Base-by-base conservation (phyloP, 1,139 yeast species). In the Nakaseomyces nivariensis region DNA sequence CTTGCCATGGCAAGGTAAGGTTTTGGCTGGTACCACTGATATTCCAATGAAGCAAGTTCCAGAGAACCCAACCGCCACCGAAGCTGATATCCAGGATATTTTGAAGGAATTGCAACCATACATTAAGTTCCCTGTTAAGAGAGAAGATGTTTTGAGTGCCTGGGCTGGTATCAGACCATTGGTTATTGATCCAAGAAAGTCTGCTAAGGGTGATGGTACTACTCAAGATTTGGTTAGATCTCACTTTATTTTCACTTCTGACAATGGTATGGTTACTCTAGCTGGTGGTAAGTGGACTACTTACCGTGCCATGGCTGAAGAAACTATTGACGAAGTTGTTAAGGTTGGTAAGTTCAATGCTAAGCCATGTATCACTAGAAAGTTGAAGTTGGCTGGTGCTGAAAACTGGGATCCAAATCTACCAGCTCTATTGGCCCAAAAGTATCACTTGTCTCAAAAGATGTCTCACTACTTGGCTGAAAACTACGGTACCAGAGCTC, bases 281-380 rank as follows among this genome's bases (percentile, higher is more conserved):
- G 85, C 96, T 31, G 97, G 97, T 63, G 97, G 97, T 69, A 90
- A 90, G 72, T 90, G 97, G 97, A 90, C 97, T 51, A 90, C 97
- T 41, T 90, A 89, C 73, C 79, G 97, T 72, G 96, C 88, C 72
- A 90, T 90, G 97, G 96, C 97, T 37, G 82, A 89, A 72, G 96
- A 90, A 72, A 87, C 96, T 46, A 83, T 90, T 48, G 85, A 87
- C 68, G 81, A 80, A 58, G 79, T 87, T 52, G 75, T 87, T 50
- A 75, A 78, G 62, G 69, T 74, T 49, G 72, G 74, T 26, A 62
- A 63, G 11, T 67, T 72, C 45, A 56, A 67, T 46, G 70, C 71
- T 49, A 73, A 73, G 57, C 78, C 82, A 37, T 86, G 95, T 63
- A 74, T 74, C 56, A 82, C 95, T 45, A 81, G 78, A 65, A 63